Base-by-base conservation (phyloP, 306 rosid species). In the Hippophae rhamnoides region DNA sequence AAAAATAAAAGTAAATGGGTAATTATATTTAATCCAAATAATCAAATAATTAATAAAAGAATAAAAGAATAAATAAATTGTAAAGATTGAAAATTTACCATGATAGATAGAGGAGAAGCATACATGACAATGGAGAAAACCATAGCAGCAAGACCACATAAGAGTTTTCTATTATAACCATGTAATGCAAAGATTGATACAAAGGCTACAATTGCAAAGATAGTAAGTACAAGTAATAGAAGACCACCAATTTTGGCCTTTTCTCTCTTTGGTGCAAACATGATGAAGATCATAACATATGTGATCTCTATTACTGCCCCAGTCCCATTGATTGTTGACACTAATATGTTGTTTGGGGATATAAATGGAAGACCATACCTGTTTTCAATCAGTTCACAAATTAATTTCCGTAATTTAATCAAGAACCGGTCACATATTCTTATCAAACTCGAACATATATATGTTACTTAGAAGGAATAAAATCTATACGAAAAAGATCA, bases 301-400 rank as follows among this genome's bases (percentile, higher is more conserved):
- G 80, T 27, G 43, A 45, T 31, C 48, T 92, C 99, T 5, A 88
- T 92, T 41, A 6, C 67, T 6, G 96, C 73, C 25, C 99, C 96
- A 0, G 94, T 46, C 6, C 96, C 90, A 68, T 92, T 92, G 64
- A 88, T 47, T 25, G 99, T 84, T 57, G 90, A 74, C 11, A 88
- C 95, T 75, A 80, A 47, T 45, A 92, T 53, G 69, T 92, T 92
- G 93, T 88, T 46, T 1, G 86, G 82, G 13, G 99, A 86, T 58
- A 92, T 82, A 75, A 92, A 82, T 9, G 99, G 99, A 3, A 92
- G 60, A 0, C 99, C 99, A 52, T 92, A 92, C 97, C 97, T 86
- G 69, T 56, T 48, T 6, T 0, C 11, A 10, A 10, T 6, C 12
- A 18, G 23, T 18, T 18, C 23, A 18, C 23, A 18, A 18, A 18